Conservation (phyloP, 306 rosid genomes). For the Ormosia semicastrata region DNA sequence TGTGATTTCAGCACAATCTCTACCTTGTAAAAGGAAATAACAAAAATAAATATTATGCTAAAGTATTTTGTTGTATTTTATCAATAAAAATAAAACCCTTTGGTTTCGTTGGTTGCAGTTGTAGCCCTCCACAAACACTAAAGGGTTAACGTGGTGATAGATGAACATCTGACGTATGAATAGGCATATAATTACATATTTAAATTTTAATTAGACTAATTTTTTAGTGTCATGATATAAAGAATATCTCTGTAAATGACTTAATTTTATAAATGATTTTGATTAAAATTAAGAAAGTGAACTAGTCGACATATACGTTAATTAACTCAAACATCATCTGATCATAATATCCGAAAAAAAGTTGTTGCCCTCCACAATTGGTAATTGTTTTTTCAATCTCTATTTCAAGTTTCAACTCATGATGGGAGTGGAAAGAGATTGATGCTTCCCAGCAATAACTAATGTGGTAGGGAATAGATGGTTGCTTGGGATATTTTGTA, state of each 20-base stretch:
- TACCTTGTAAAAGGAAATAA: not conserved
- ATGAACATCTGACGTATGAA: too few species aligned
- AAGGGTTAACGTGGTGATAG: too few species aligned
- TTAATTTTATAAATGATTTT: too few species aligned
- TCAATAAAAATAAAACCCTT: not conserved
- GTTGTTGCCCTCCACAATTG: not conserved
- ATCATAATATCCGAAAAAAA: too few species aligned
- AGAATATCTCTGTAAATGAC: too few species aligned
- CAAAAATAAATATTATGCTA: not conserved
- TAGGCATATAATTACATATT: too few species aligned
- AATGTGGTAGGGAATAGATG: conserved; percentile 3
- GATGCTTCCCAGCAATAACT: conserved; percentile 12
- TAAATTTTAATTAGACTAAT: too few species aligned
- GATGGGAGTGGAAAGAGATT: not conserved
- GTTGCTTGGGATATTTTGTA: not conserved
- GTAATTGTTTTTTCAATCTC: not conserved
- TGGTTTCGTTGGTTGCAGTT: not conserved
- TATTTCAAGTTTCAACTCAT: not conserved
- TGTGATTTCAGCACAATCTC: not conserved
- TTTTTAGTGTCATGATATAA: too few species aligned
- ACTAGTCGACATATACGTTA: too few species aligned
- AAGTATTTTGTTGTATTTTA: not conserved
- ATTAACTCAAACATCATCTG: too few species aligned
- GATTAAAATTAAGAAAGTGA: too few species aligned
- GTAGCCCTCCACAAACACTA: too few species aligned